These are phyloP conservation scores for Chiua virens DNA, from an alignment of 768 basidiomycete genomes.

Conservation along the genomic window DNA sequence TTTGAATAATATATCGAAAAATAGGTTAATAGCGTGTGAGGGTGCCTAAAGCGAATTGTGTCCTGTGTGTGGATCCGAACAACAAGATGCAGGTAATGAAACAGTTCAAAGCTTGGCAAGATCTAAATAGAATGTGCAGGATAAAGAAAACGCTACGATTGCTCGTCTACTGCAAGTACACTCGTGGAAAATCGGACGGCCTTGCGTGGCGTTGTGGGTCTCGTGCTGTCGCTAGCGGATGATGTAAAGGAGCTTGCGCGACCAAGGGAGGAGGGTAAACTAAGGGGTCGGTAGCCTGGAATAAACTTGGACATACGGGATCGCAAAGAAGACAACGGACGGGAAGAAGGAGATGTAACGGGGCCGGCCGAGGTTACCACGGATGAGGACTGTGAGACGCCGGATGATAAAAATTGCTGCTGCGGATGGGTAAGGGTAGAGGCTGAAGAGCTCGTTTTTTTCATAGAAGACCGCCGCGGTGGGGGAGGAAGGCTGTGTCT, in stretches of 20 bases:
- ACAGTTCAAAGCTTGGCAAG: slow-evolving; percentile 10
- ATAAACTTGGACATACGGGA: slow-evolving; percentile 54
- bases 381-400: slow-evolving; percentile 29
- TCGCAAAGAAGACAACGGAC: slow-evolving; percentile 41
- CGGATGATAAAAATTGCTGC: slow-evolving; percentile 14
- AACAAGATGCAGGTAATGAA: slow-evolving; percentile 20
- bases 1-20: slow-evolving; percentile 28
- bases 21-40: slow-evolving; percentile 23
- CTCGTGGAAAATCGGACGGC: slow-evolving; percentile 62
- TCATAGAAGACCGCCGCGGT: slow-evolving; percentile 64
- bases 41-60: slow-evolving; percentile 11
- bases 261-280: slow-evolving; percentile 34
- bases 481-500: slow-evolving; percentile 48
- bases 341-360: slow-evolving; percentile 24
- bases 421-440: slow-evolving; percentile 23
- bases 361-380: slow-evolving; percentile 37
- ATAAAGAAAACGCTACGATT: slow-evolving; percentile 8
- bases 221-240: slow-evolving; percentile 35
- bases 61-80: slow-evolving; percentile 20
- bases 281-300: slow-evolving; percentile 41
- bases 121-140: slow-evolving; percentile 3
- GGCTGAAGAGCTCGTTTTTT: slow-evolving; percentile 42
- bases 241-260: slow-evolving; percentile 32
- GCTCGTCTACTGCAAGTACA: slow-evolving; percentile 32
- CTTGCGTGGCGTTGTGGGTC: slow-evolving; percentile 51